These are phyloP conservation scores for Xylaria nigripes DNA, from an alignment of 495 filamentous ascomycete genomes.

Conservation along the genomic window DNA sequence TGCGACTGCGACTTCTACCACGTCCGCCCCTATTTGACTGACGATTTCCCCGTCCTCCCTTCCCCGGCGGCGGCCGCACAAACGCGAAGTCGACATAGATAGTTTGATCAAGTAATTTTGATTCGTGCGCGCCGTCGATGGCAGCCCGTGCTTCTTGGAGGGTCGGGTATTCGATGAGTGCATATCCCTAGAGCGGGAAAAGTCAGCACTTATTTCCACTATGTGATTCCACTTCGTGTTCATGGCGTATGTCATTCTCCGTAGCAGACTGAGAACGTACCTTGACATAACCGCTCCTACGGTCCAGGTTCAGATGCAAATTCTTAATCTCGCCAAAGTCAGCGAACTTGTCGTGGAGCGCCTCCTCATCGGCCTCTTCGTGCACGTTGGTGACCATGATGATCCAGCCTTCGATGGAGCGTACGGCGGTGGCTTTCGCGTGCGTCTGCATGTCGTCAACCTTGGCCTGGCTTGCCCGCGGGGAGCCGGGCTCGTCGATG, in stretches of 20 bases:
- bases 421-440: constrained; percentile 78
- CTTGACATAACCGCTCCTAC: constrained; percentile 96
- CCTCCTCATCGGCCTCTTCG: constrained; percentile 95
- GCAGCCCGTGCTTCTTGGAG: constrained; percentile 76
- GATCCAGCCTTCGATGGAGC: constrained; percentile 99
- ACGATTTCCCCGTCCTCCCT: constrained; percentile 46
- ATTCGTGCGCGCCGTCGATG: constrained; percentile 72
- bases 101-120: constrained; percentile 86
- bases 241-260: neutral
- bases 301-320: constrained; percentile 86
- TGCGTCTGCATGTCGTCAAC: constrained; percentile 62
- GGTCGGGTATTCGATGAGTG: constrained; percentile 87
- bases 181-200: constrained; percentile 61
- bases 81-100: constrained; percentile 93
- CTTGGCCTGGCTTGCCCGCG: constrained; percentile 37
- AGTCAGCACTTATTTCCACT: neutral
- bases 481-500: constrained; percentile 50
- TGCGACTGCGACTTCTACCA: constrained; percentile 32
- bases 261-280: constrained; percentile 38
- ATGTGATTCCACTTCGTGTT: neutral
- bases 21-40: constrained; percentile 33
- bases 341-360: constrained; percentile 86
- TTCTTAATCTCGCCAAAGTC: constrained; percentile 98
- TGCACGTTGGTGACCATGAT: constrained; percentile 94
- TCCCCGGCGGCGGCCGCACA: constrained; percentile 79